These are phyloP conservation scores for Bolboschoenoplectus hybrid DNA, from an alignment of 202 grass and related monocot species.

Conservation along the genomic window DNA sequence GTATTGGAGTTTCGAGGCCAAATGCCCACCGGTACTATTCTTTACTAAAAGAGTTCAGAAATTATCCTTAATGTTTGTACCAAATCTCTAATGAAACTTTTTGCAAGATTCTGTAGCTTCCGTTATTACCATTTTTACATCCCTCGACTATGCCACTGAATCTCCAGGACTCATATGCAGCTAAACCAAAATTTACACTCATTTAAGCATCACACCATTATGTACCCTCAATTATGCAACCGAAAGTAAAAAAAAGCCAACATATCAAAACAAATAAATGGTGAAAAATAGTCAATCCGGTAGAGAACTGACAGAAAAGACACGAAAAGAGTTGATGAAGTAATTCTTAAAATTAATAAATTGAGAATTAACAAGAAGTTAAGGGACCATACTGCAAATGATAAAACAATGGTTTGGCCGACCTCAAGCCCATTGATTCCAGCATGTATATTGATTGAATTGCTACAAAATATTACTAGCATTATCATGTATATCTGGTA, in stretches of 20 bases:
- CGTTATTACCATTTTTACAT: neutral
- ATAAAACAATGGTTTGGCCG: slow-evolving; percentile 76
- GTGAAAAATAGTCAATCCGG: neutral
- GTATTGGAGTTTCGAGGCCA: neutral
- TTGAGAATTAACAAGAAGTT: too few species aligned
- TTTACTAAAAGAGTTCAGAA: neutral
- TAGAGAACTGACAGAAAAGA: neutral
- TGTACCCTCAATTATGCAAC: neutral
- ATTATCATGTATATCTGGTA: slow-evolving; percentile 95
- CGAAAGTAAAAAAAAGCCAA: neutral
- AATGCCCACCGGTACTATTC: neutral
- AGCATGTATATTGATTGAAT: slow-evolving; percentile 98
- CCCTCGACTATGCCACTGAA: neutral
- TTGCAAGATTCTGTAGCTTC: neutral
- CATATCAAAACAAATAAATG: neutral
- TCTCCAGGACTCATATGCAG: neutral
- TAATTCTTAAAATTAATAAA: neutral
- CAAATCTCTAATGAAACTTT: neutral
- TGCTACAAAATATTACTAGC: slow-evolving; percentile 93
- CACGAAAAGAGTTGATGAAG: neutral
- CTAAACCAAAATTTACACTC: neutral
- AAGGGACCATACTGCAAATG: neutral
- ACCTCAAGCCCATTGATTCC: slow-evolving; percentile 96
- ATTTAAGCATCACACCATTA: neutral
- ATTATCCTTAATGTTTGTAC: neutral